phyloP scores from a whole-genome alignment of 225 moss, liverwort and hornwort species.

The Polytrichum formosum region DNA sequence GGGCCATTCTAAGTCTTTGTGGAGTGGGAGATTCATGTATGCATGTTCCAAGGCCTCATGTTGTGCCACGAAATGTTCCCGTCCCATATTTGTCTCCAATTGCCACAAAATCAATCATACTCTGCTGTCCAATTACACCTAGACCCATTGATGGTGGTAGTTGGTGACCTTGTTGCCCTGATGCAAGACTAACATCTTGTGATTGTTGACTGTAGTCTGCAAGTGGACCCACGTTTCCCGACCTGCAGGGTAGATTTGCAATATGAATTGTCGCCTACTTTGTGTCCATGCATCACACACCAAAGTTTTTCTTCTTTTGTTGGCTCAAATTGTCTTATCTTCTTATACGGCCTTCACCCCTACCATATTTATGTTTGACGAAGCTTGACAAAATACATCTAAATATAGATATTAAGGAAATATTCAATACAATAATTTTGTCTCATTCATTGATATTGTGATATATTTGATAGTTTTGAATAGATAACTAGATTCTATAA shows the following conservation, averaged over 20 bases:
- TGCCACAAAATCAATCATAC: conserved; percentile 58
- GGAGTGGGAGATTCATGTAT: conserved; percentile 79
- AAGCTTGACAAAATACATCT: too few relatives aligned
- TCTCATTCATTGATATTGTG: too few relatives aligned
- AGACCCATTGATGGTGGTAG: conserved; percentile 62
- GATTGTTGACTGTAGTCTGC: conserved; percentile 94
- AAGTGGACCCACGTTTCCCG: conserved; percentile 75
- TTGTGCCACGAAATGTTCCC: conserved; percentile 63
- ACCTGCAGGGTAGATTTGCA: conserved; percentile 81
- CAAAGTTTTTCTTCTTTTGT: conserved; percentile 48
- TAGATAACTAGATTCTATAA: too few relatives aligned
- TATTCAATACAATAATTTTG: too few relatives aligned
- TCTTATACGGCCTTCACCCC: conserved; percentile 25
- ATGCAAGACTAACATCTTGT: conserved; percentile 79
- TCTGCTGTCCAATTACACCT: conserved; percentile 77
- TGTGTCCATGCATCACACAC: conserved; percentile 63
- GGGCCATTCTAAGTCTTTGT: conserved; percentile 89
- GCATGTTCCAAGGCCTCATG: conserved; percentile 93
- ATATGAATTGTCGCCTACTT: conserved; percentile 71
- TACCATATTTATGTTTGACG: conserved; percentile 6
- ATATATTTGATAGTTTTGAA: too few relatives aligned
- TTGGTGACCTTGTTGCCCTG: conserved; percentile 64
- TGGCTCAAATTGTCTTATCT: conserved; percentile 47
- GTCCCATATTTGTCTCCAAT: conserved; percentile 63
- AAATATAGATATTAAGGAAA: too few relatives aligned